Base-by-base conservation (phyloP, 2,329 filamentous ascomycete species). In the Trichoderma endophyticum region DNA sequence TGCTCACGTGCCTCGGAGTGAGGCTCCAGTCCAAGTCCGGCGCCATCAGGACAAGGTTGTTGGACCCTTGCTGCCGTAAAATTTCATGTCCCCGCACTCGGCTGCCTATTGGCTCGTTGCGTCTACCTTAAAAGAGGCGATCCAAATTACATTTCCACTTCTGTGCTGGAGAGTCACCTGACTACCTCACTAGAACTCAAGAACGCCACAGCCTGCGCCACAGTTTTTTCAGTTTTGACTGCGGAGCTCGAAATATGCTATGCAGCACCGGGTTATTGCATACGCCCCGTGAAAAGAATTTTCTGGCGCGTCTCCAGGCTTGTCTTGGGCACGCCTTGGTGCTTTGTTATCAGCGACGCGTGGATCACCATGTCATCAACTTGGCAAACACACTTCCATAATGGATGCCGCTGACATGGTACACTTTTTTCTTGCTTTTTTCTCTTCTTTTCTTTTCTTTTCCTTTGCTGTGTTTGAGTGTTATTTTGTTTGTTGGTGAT, bases 291-390 rank as follows among this genome's bases (percentile, higher is more conserved):
- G 32, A 60, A 26, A 61, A 60, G 28, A 51, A 69, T 51, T 68
- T 61, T 43, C 28, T 69, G 67, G 39, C 57, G 67, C 67, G 59
- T 70, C 66, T 59, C 48, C 24, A 26, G 32, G 39, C 43, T 26
- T 62, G 34, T 57, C 32, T 62, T 62, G 68, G 14, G 57, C 66
- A 67, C 43, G 51, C 48, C 30, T 66, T 67, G 54, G 61, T 64
- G 57, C 51, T 30, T 70, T 70, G 57, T 69, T 69, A 69, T 69
- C 66, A 5, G 36, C 56, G 66, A 61, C 66, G 66, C 66, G 66
- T 69, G 36, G 56, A 61, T 69, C 56, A 48, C 32, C 34, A 67
- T 59, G 64, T 67, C 61, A 57, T 67, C 62, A 30, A 71, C 62
- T 56, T 39, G 51, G 64, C 51, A 57, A 34, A 43, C 34, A 30